Conservation (phyloP, 2,329 filamentous ascomycete species). For the Aspergillus melleus region DNA sequence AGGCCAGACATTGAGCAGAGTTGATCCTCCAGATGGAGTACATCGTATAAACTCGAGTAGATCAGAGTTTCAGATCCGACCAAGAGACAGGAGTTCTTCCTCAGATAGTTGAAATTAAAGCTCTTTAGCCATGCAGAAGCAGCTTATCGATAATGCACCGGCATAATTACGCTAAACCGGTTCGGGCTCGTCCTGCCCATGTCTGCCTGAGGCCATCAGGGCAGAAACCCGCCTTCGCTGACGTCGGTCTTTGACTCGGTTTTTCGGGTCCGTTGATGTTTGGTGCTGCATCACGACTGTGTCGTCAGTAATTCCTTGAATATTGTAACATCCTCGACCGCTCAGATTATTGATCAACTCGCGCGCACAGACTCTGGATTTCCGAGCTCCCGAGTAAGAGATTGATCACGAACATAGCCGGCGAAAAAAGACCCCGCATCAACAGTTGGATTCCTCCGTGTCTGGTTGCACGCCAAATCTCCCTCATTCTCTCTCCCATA, state of each 20-base stretch:
- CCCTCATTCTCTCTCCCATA: not conserved
- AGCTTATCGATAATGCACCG: constrained; percentile 24
- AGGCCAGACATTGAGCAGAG: not conserved
- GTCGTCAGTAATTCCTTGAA: not conserved
- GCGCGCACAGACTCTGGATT: not conserved
- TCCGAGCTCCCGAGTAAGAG: not conserved
- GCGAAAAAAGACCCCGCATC: not conserved
- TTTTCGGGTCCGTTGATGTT: not conserved
- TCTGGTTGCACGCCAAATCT: not conserved
- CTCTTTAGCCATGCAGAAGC: too few relatives aligned
- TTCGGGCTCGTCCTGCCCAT: constrained; percentile 17
- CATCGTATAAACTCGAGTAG: not conserved
- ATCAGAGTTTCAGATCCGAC: not conserved
- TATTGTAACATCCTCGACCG: not conserved
- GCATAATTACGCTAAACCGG: constrained; percentile 8
- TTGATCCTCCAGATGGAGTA: not conserved
- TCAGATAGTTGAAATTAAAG: too few relatives aligned
- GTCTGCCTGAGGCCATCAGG: constrained; percentile 11
- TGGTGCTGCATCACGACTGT: not conserved
- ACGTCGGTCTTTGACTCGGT: not conserved
- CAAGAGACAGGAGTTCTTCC: too few relatives aligned
- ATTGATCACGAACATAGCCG: not conserved
- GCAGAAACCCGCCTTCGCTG: not conserved
- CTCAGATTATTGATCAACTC: not conserved
- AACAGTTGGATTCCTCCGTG: not conserved